Base-by-base conservation (phyloP, 2,329 filamentous ascomycete genomes). In the Grosmannia huntii region DNA sequence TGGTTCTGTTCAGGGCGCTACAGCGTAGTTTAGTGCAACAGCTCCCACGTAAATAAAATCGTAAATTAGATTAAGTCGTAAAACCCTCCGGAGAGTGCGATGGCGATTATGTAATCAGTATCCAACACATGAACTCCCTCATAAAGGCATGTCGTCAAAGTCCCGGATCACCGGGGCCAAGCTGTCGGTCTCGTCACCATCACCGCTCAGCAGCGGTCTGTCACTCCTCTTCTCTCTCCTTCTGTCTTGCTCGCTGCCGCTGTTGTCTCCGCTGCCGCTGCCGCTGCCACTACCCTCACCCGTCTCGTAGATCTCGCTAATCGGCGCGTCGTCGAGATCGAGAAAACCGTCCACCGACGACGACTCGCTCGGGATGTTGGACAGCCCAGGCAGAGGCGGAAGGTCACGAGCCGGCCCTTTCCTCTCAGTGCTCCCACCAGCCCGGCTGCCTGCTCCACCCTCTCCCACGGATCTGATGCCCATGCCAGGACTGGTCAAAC, bases 121-220 rank as follows among this genome's bases (percentile, higher is more conserved):
- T 46, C 41, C 36, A 38, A 38, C 36, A 38, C 36, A 16, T n/a
- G n/a, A n/a, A n/a, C n/a, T n/a, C n/a, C n/a, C n/a, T n/a, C n/a
- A n/a, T n/a, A n/a, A n/a, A n/a, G 68, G 66, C 63, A 71, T 60
- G 3, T 65, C 67, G 52, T 73, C 71, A 67, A 73, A 72, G 61
- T 72, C 70, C 57, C 66, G 64, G 48, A 73, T 71, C 51, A 68
- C 60, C 52, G 68, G 68, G 49, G 63, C 63, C 62, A 66, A 38
- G 44, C 51, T 59, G 46, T 63, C 65, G 21, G 57, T 54, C 19
- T 66, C 66, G 36, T 64, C 64, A 16, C 56, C 56, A 49, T 64
- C 59, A 54, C 60, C 31, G 50, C 60, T 60, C 31, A 65, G 52
- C 38, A 62, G 56, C 31, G 63, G 63, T 58, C 60, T 57, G 6